phyloP scores from a whole-genome alignment of 768 basidiomycete species.

The Phlebiopsis gigantea region DNA sequence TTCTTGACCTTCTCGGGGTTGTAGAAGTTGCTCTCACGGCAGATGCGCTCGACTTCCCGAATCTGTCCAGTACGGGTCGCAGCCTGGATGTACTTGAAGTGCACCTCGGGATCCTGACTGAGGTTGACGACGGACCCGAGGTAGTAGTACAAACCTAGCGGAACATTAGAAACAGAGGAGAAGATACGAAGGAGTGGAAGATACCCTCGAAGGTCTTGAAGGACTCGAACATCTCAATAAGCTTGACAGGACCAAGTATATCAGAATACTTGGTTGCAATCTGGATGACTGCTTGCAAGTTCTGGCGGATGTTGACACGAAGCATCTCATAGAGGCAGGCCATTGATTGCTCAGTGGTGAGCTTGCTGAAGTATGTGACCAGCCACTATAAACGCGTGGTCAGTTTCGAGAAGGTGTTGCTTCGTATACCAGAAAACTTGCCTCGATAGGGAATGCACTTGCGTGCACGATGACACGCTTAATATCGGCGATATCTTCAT shows the following conservation, averaged over 20 bases:
- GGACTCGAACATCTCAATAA: conserved; percentile 97
- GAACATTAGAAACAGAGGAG: neutral
- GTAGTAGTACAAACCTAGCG: conserved; percentile 89
- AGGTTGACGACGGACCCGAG: conserved; percentile 97
- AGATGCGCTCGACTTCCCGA: conserved; percentile 98
- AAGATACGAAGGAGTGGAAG: conserved; percentile 13
- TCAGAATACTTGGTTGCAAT: conserved; percentile 99
- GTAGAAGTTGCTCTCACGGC: conserved; percentile 94
- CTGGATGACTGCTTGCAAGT: conserved; percentile 93
- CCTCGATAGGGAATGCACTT: conserved; percentile 76
- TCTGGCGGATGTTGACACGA: conserved; percentile 93
- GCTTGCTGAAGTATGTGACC: conserved; percentile 91
- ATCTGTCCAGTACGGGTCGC: conserved; percentile 98
- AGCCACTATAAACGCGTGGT: conserved; percentile 64
- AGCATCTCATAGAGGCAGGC: conserved; percentile 97
- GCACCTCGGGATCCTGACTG: conserved; percentile 92
- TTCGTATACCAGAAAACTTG: conserved; percentile 33
- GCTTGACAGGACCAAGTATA: conserved; percentile 91
- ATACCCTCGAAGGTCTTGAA: conserved; percentile 96
- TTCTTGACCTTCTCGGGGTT: conserved; percentile 99
- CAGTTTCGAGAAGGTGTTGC: neutral
- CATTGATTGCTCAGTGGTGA: conserved; percentile 97
- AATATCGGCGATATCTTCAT: conserved; percentile 97
- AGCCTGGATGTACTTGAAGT: conserved; percentile 99
- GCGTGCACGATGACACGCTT: conserved; percentile 97